Evolutionary conservation across 2,329 filamentous ascomycete genomes (phyloP).

Genomic region (Trichoderma simmonsii): DNA sequence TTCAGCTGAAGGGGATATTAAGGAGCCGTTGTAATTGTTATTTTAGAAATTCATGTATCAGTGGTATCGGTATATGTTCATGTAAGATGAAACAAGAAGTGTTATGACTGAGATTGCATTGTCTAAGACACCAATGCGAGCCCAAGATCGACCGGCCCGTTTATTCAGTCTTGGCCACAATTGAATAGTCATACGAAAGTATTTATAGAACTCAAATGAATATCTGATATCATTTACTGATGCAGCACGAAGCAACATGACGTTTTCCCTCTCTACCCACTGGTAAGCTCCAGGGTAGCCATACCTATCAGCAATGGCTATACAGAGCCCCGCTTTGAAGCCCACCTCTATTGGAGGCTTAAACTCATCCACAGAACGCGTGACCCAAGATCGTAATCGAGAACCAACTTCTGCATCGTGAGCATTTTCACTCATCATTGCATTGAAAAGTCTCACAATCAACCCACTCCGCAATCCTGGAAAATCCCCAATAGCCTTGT

Average conservation of each 20-base stretch:
- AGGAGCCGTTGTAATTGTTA: neutral
- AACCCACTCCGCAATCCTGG: neutral
- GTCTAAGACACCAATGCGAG: neutral
- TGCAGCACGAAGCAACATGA: neutral
- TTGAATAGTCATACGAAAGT: neutral
- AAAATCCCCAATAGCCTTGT: neutral
- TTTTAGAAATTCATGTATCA: neutral
- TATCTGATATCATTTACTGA: neutral
- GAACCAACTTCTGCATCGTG: neutral
- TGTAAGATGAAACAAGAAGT: neutral
- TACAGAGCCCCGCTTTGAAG: neutral
- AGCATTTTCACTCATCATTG: neutral
- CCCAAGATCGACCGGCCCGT: neutral
- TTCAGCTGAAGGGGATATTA: neutral
- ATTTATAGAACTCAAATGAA: neutral
- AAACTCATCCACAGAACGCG: conserved; percentile 1
- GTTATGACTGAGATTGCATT: neutral
- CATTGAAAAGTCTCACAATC: neutral
- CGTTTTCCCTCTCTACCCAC: neutral
- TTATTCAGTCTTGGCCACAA: neutral
- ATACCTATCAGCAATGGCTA: neutral
- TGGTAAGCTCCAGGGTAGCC: neutral
- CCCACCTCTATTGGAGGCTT: neutral
- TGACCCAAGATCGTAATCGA: neutral
- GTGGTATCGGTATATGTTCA: neutral